A percentile compares a stretch with the other conserved stretches of the same genome.
Evolutionary conservation across 768 basidiomycete species (phyloP).

Genomic region (Lepiota subincarnata): DNA sequence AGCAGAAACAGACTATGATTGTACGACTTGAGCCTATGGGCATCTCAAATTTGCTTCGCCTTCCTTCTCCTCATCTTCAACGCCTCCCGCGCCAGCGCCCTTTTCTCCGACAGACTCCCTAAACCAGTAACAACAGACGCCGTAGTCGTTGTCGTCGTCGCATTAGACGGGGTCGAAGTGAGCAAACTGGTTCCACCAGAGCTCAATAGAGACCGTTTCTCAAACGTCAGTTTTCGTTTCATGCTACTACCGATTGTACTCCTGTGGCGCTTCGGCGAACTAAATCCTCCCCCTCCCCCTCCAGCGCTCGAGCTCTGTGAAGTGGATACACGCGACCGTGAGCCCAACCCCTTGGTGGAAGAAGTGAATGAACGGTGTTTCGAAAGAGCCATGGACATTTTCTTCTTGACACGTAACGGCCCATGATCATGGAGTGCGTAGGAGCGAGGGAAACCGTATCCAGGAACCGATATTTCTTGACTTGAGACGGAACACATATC

Average conservation of each 20-base stretch:
- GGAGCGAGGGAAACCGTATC: background rate
- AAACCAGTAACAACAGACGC: constrained; percentile 4
- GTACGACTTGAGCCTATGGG: background rate
- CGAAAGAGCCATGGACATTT: background rate
- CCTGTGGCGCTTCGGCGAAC: constrained; percentile 5
- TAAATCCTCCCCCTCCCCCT: background rate
- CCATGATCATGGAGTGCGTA: background rate
- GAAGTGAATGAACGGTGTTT: background rate
- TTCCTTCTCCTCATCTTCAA: constrained; percentile 14
- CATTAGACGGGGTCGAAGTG: background rate
- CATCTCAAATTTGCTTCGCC: constrained; percentile 11
- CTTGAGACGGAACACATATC: background rate
- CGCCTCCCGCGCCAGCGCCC: constrained; percentile 9
- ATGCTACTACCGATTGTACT: background rate
- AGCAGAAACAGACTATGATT: too few species aligned
- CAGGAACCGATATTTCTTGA: constrained; percentile 2
- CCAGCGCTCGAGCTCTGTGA: background rate
- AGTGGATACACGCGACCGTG: background rate
- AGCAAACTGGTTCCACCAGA: constrained; percentile 4
- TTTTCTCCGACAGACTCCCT: constrained; percentile 3
- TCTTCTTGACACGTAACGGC: constrained; percentile 1
- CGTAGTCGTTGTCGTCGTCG: background rate
- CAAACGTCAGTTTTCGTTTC: background rate
- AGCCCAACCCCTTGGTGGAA: background rate
- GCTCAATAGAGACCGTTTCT: background rate